Conservation (phyloP, 164 flowering plant genomes). For the Amborella trichopoda region DNA sequence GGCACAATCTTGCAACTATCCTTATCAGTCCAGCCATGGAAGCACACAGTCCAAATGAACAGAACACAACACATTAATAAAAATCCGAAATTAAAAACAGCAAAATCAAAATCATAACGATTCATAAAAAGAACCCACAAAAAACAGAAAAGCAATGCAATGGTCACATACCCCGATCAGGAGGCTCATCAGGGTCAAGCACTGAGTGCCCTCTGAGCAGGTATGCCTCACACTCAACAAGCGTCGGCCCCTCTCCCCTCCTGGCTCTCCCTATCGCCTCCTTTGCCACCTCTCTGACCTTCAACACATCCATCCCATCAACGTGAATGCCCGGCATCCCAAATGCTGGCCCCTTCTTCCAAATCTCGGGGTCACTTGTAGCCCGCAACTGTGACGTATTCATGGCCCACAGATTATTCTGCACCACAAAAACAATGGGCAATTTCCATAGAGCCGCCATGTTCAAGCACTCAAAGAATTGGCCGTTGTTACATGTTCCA, state of each 20-base stretch:
- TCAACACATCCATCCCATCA: constrained; percentile 98
- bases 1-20: no score
- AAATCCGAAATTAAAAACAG: no score
- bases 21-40: no score
- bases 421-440: constrained; percentile 92
- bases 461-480: constrained; percentile 95
- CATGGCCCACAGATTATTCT: constrained; percentile 98
- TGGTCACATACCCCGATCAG: constrained; percentile 95
- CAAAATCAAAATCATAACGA: no score
- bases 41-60: no score
- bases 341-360: constrained; percentile 88
- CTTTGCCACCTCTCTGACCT: constrained; percentile 92
- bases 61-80: no score
- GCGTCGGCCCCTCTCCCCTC: constrained; percentile 90
- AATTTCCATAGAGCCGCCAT: constrained; percentile 95
- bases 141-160: no score
- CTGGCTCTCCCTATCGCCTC: constrained; percentile 82
- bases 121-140: no score
- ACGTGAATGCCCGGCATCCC: constrained; percentile 97
- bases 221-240: constrained; percentile 94
- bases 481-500: constrained; percentile 89
- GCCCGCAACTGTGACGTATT: constrained; percentile 95
- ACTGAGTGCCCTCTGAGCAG: constrained; percentile 93
- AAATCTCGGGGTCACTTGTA: constrained; percentile 87
- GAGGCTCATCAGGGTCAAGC: constrained; percentile 99